Evolutionary conservation across 2,329 filamentous ascomycete genomes (phyloP).

Genomic region (Claviceps quebecensis): DNA sequence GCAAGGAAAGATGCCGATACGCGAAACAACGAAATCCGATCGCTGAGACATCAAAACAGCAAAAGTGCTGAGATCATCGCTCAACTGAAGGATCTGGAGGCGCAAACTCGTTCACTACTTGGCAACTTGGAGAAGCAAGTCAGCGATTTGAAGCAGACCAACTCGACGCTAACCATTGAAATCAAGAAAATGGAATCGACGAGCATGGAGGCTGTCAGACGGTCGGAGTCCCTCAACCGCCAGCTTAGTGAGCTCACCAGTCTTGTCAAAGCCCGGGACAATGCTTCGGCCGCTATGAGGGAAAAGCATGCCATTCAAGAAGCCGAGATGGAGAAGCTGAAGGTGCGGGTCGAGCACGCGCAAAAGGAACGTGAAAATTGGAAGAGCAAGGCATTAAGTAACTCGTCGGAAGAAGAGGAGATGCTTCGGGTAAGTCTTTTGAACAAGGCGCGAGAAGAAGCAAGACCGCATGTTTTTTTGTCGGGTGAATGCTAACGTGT

Average conservation of each 20-base stretch:
- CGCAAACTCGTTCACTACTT: conserved; percentile 58
- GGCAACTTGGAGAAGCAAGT: conserved; percentile 85
- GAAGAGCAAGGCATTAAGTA: conserved; percentile 70
- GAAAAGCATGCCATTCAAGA: conserved; percentile 50
- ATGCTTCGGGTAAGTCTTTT: conserved; percentile 64
- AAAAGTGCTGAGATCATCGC: conserved; percentile 91
- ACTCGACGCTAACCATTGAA: conserved; percentile 56
- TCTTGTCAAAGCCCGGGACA: conserved; percentile 63
- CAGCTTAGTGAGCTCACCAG: conserved; percentile 68
- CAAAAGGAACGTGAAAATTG: conserved; percentile 75
- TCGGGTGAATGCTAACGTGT: conserved; percentile 11
- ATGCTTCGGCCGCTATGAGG: conserved; percentile 33
- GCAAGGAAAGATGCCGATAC: conserved; percentile 89
- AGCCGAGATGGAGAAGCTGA: conserved; percentile 66
- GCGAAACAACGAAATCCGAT: conserved; percentile 64
- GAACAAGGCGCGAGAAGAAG: neutral
- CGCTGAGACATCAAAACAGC: conserved; percentile 65
- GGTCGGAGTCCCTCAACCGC: conserved; percentile 56
- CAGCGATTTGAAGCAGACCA: conserved; percentile 65
- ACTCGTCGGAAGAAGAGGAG: conserved; percentile 70
- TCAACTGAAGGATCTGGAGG: conserved; percentile 82
- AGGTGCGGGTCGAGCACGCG: conserved; percentile 60
- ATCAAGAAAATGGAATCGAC: conserved; percentile 63
- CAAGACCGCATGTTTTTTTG: neutral
- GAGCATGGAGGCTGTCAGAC: conserved; percentile 53